Conservation (phyloP, 1,284 basidiomycete species). For the Earliella scabrosa region DNA sequence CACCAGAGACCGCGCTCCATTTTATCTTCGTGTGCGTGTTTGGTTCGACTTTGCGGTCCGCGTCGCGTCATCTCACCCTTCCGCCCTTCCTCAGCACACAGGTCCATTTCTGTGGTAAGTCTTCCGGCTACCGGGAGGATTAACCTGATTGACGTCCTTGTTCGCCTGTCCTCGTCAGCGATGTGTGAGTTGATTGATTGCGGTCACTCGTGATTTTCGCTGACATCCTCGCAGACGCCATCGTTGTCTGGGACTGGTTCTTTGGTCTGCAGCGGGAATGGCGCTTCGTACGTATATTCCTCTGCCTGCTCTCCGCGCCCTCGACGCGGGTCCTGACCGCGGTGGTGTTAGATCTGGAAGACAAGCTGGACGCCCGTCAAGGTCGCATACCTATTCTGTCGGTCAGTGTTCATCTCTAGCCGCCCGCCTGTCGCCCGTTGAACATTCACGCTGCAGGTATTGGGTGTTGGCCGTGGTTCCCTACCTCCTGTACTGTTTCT, state of each 20-base stretch:
- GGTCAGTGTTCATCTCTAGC: slow-evolving; percentile 46
- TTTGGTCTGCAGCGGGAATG: slow-evolving; percentile 75
- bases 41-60: slow-evolving; percentile 36
- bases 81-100: slow-evolving; percentile 52
- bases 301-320: background rate
- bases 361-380: slow-evolving; percentile 83
- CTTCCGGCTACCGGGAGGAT: background rate
- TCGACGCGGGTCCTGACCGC: slow-evolving; percentile 6
- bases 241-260: slow-evolving; percentile 83
- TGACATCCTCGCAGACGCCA: slow-evolving; percentile 55
- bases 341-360: slow-evolving; percentile 66
- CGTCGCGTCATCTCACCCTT: slow-evolving; percentile 11
- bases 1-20: slow-evolving; percentile 45
- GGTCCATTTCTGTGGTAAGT: slow-evolving; percentile 82
- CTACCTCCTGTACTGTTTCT: slow-evolving; percentile 74
- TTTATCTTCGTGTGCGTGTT: slow-evolving; percentile 55
- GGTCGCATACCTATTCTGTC: slow-evolving; percentile 77
- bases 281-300: slow-evolving; percentile 58
- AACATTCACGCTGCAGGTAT: slow-evolving; percentile 52
- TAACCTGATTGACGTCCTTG: slow-evolving; percentile 6
- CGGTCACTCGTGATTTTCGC: background rate
- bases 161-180: slow-evolving; percentile 47
- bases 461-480: slow-evolving; percentile 80
- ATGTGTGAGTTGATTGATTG: slow-evolving; percentile 63
- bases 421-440: background rate